Conservation (phyloP, 2,329 filamentous ascomycete genomes). For the Raffaelea arxii region DNA sequence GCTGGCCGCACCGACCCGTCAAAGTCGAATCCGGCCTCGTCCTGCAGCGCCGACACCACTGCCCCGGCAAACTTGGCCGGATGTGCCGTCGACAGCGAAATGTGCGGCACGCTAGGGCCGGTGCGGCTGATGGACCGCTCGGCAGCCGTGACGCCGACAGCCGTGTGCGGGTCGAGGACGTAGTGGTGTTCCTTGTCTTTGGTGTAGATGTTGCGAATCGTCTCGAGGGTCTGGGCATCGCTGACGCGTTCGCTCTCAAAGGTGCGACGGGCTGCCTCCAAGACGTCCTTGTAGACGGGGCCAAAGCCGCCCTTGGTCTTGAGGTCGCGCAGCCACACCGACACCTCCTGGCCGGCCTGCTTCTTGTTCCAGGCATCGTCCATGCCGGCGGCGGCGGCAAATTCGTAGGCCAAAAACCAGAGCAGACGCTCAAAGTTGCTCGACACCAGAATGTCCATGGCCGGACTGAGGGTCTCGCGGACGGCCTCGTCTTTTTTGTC, state of each 20-base stretch:
- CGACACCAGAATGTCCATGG: slow-evolving; percentile 95
- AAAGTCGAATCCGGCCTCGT: slow-evolving; percentile 66
- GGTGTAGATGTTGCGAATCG: slow-evolving; percentile 48
- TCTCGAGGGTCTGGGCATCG: slow-evolving; percentile 57
- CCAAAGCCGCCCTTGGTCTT: slow-evolving; percentile 75
- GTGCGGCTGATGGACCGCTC: slow-evolving; percentile 54
- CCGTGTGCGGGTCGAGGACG: slow-evolving; percentile 85
- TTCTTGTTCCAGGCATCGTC: slow-evolving; percentile 57
- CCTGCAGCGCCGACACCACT: slow-evolving; percentile 68
- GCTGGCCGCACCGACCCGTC: slow-evolving; percentile 62
- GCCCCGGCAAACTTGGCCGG: slow-evolving; percentile 89
- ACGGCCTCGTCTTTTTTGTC: slow-evolving; percentile 40
- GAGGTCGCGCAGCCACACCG: slow-evolving; percentile 66
- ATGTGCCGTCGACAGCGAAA: slow-evolving; percentile 87
- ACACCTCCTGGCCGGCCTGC: slow-evolving; percentile 67
- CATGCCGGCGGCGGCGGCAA: slow-evolving; percentile 48
- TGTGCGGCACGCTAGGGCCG: slow-evolving; percentile 50
- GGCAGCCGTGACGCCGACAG: slow-evolving; percentile 74
- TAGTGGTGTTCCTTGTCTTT: slow-evolving; percentile 36
- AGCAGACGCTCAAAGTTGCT: slow-evolving; percentile 94
- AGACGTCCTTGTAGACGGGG: slow-evolving; percentile 63
- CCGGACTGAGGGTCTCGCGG: slow-evolving; percentile 85
- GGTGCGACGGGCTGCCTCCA: slow-evolving; percentile 58
- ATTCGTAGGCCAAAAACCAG: slow-evolving; percentile 77
- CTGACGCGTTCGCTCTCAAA: slow-evolving; percentile 74